Evolutionary conservation across 2,329 filamentous ascomycete species (phyloP), one percentile per base, ranked within the genome.

Genomic region (Lachnellula subtilissima): DNA sequence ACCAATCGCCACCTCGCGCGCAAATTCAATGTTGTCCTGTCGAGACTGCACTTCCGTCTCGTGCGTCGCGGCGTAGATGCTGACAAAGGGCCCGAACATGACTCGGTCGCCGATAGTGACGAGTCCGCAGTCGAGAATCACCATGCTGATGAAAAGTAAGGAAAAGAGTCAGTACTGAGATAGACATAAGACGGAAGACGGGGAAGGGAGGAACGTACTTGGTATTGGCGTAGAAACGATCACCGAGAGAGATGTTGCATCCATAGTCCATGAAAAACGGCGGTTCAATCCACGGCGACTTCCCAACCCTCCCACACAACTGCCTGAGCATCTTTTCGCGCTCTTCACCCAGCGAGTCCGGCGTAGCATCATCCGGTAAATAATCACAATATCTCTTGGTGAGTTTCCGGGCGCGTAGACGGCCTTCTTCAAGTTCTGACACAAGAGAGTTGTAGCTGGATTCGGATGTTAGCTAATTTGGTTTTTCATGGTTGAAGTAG

Each of bases 41-140:
- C 79, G 73, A 1, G 74, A 76, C 54, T 76, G 73, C 1, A 80
- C 76, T 62, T 87, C 87, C 0, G 87, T 76, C 49, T 89, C 87
- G 68, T 94, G 89, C 0, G 84, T 87, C 0, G 82, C 89, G 3
- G 83, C 81, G 66, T 83, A 89, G 54, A 93, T 79, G 49, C 77
- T 82, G 0, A 91, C 87, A 64, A 84, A 85, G 0, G 89, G 87
- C 0, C 87, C 89, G 53, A 91, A 75, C 79, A 56, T 55, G 9
- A 57, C 53, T 4, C 60, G 56, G 36, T 62, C 47, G n/a, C 61
- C 61, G 37, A 64, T 62, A 51, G 71, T 75, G 43, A 91, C 85
- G 3, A 83, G 73, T 61, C 83, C 87, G n/a, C 85, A 90, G 68
- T 93, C 89, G 14, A 91, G 74, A 57, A 91, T 54, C 8, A 54